Base-by-base conservation (phyloP, 352 stramenopile genomes). In the Blastocystis hominis region DNA sequence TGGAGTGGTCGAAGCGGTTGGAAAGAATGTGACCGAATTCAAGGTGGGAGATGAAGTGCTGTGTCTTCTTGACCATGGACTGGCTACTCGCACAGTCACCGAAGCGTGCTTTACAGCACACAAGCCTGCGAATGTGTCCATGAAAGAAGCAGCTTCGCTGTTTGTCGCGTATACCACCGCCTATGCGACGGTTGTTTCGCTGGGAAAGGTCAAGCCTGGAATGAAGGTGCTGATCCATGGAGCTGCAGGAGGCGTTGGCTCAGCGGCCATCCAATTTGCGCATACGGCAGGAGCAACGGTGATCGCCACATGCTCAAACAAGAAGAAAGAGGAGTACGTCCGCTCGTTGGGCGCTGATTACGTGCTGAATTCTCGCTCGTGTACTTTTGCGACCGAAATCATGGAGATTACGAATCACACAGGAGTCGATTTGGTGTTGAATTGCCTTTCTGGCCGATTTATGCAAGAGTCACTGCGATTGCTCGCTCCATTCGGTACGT, bases 311-410 rank as follows among this genome's bases (percentile, higher is more conserved):
- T 40, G 55, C 42, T 63, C 38, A 13, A 87, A 87, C 55, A 87
- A 87, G 66, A 78, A 87, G 61, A 87, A 87, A 47, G 77, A 78
- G 62, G 77, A 87, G 44, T 87, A 87, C 46, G 62, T 75, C 5
- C 62, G 66, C 6, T 56, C 17, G 7, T 40, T 78, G 17, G 77
- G 77, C 1, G 77, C 77, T 6, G 46, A 87, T 13, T 78, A 53
- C 13, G 66, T 78, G 47, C 46, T 87, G 3, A 87, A 87, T 40
- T 76, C 54, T 44, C 77, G 77, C n/a, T 78, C 62, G 0, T 78
- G 66, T 44, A 24, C 24, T 24, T 87, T 87, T 46, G 61, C 63
- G 1, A 20, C 62, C 2, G 77, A 77, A 36, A 56, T 87, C 42
- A 53, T 62, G 40, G 15, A 44, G 38, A 34, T 50, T 30, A 87